Base-by-base conservation (phyloP, 345 rosid genomes). In the Hibiscus trionum region DNA sequence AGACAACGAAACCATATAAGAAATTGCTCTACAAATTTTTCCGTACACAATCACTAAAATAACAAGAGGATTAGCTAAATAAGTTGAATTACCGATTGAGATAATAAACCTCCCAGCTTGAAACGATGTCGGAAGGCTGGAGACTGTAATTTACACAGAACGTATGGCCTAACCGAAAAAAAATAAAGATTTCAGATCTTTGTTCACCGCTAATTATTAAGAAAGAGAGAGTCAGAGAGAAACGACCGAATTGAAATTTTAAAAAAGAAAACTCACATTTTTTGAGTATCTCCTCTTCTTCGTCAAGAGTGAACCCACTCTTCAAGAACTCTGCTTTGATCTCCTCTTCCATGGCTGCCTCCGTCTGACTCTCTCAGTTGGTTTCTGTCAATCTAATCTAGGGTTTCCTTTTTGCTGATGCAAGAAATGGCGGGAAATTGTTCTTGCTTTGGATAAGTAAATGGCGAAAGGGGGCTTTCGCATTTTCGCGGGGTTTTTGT, bases 31-130 rank as follows among this genome's bases (percentile, higher is more conserved):
- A 12, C 7, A 16, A 16, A 68, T 4, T 26, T 26, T 24, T 24
- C 57, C 8, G 19, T 7, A 16, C 59, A 2, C 14, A 37, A 26
- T 27, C 64, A 24, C 53, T 42, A 67, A 58, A 9, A 26, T 12
- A 39, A 61, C 10, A 68, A 33, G 46, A 69, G 5, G 35, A 12
- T 1, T 29, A 27, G 39, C 12, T 16, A 49, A 16, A 49, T 9
- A 57, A 47, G 42, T 27, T 15, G 35, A 29, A 49, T 67, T 79
- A 92, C 99, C 99, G 81, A 75, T 90, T 95, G 62, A 90, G 96
- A 81, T 86, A 87, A 78, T 89, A 92, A 80, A 86, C 71, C 74
- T 92, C 99, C 99, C 99, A 92, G 78, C 96, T 88, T 10, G 96
- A 87, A 69, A 92, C 90, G 77, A 95, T 86, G 78, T 90, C 93